Base-by-base conservation (phyloP, 2,329 filamentous ascomycete species). In the Nemania diffusa region DNA sequence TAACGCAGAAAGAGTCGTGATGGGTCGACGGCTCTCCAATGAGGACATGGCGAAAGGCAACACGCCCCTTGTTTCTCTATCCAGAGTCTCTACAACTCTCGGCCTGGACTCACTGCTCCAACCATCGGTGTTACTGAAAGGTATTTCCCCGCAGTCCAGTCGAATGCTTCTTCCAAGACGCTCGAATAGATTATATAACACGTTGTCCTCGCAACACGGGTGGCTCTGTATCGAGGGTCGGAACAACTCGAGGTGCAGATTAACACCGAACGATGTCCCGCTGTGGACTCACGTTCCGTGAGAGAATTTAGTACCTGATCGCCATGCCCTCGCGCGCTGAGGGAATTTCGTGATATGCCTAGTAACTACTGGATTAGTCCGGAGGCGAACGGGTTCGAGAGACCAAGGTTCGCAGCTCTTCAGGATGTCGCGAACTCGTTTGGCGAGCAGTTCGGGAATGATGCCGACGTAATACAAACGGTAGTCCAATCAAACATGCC, bases 131-230 rank as follows among this genome's bases (percentile, higher is more conserved):
- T 76, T 75, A 76, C 74, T 75, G 58, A 62, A 27, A 69, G 64
- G 74, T 76, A 76, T 76, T 75, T 75, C 73, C 68, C 74, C 74
- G 74, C 73, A 75, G 61, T 72, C 64, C 50, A 73, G 67, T 67
- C 40, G 63, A 65, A 72, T 65, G 65, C 59, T 70, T 62, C 71
- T 69, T 69, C 68, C 68, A 66, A 66, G 67, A 66, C 59, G 68
- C 24, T 52, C 44, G 34, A 63, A 62, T 57, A 63, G 53, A 68
- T 66, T 48, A 69, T 62, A 40, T 69, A 65, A 53, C 59, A 62
- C 56, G 57, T 56, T 58, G 46, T 44, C 44, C 50, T 63, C n/a
- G 26, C 55, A 56, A 57, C 58, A 58, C 32, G 42, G 50, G 22
- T 22, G 22, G 57, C 52, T 29, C 22, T 17, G 32, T 37, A 37